These are phyloP conservation scores for Trichoderma sp. DNA, from an alignment of 2,329 filamentous ascomycete genomes.

Conservation along the genomic window DNA sequence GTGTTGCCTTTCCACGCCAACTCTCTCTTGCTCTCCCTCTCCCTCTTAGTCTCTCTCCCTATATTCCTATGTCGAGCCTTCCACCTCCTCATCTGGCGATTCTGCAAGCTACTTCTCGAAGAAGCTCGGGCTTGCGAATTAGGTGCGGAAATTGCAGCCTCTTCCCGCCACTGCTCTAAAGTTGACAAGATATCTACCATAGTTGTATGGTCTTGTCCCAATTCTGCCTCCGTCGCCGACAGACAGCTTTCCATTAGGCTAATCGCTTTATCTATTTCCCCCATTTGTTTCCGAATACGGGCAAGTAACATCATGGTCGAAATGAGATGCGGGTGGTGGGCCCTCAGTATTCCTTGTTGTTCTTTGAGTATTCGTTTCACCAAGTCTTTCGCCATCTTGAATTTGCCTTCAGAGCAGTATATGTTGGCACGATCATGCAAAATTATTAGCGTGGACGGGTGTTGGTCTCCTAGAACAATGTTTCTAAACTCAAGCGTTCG, in stretches of 20 bases:
- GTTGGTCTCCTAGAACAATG: constrained; percentile 1
- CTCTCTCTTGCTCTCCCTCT: not conserved
- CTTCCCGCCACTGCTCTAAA: not conserved
- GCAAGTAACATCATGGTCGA: not conserved
- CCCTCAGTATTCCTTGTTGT: not conserved
- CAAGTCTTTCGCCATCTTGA: not conserved
- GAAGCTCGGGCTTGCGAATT: too few species aligned
- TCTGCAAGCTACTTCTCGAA: not conserved
- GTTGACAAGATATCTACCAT: not conserved
- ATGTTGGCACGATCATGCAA: not conserved
- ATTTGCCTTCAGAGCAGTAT: not conserved
- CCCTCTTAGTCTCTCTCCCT: not conserved
- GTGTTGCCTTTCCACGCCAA: too few species aligned
- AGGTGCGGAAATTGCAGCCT: not conserved
- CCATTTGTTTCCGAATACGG: not conserved
- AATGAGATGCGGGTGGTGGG: not conserved
- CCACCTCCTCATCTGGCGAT: not conserved
- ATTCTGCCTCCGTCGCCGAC: not conserved
- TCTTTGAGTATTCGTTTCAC: not conserved
- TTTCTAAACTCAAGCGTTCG: not conserved
- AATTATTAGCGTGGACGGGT: not conserved
- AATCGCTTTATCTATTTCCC: not conserved
- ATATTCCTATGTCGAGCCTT: not conserved
- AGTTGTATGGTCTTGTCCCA: not conserved
- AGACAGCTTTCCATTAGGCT: not conserved